phyloP scores from a whole-genome alignment of 2,329 filamentous ascomycete species.

The Zymoseptoria ardabiliae region DNA sequence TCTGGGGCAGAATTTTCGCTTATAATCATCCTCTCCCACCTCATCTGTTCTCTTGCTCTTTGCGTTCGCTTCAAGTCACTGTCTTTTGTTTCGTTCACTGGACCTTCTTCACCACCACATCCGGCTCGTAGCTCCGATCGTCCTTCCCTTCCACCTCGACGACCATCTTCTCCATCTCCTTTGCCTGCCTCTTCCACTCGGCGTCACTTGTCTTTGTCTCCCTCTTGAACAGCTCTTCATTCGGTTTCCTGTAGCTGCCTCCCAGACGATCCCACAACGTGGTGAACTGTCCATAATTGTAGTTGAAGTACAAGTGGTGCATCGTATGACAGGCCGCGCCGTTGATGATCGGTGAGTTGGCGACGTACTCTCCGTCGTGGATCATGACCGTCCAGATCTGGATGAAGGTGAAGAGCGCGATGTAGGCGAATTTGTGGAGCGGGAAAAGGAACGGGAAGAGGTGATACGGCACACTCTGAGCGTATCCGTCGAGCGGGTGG shows the following conservation, averaged over 20 bases:
- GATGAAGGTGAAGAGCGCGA: constrained; percentile 81
- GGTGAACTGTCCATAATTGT: constrained; percentile 93
- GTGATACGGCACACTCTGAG: constrained; percentile 86
- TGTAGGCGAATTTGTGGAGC: constrained; percentile 81
- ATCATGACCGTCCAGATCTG: constrained; percentile 98
- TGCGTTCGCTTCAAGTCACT: not conserved
- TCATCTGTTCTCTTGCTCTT: too few relatives aligned
- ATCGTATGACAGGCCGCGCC: constrained; percentile 89
- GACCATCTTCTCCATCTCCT: constrained; percentile 69
- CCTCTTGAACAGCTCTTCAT: constrained; percentile 74
- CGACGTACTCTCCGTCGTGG: constrained; percentile 88
- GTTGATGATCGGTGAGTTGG: constrained; percentile 85
- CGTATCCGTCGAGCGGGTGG: constrained; percentile 86
- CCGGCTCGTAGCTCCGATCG: constrained; percentile 37
- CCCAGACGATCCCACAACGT: constrained; percentile 86
- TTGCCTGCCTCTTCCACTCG: constrained; percentile 71
- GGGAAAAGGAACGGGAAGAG: constrained; percentile 89
- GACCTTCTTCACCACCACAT: constrained; percentile 34
- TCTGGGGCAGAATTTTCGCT: too few relatives aligned
- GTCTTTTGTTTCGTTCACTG: constrained; percentile 12
- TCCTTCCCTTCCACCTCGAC: constrained; percentile 61
- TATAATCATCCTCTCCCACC: too few relatives aligned
- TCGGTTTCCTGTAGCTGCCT: constrained; percentile 79
- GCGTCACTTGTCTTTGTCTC: constrained; percentile 76
- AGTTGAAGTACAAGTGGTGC: constrained; percentile 82